Evolutionary conservation across 495 filamentous ascomycete species (phyloP), one percentile per base, ranked within the genome.

Genomic region (Penicillium paxilli): DNA sequence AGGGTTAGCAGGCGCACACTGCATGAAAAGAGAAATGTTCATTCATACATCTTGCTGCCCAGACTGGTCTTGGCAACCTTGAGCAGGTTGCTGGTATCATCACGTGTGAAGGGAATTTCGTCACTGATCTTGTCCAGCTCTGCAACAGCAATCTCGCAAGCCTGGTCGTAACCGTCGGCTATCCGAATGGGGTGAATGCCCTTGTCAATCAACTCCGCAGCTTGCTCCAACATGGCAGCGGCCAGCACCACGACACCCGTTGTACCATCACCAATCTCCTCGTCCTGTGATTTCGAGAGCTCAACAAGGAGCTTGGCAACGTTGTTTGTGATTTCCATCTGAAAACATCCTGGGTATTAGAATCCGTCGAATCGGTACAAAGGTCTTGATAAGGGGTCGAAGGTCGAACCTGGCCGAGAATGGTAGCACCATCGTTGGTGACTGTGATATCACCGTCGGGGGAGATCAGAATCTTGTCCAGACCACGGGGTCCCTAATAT

Each of bases 401-500:
- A 30, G 42, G 41, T 60, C 75, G 62, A 71, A 85, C 84, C 76
- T 97, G 94, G 57, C 86, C 83, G 54, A 99, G 78, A 59, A 99
- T 99, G 5, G 94, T 99, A 50, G 94, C 94, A 64, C 94, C 94
- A 80, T 99, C 94, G 69, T 99, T 99, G 52, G 94, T 99, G 42
- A 99, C 92, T 37, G 94, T 99, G 70, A 99, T 99, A 74, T 98
- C 94, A 67, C 94, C 94, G 71, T 99, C 94, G 25, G 94, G 90
- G 40, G 94, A 99, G 63, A 99, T 99, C 59, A 99, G 80, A 65
- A 99, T 99, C 78, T 99, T 99, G 79, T 99, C 94, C 62, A 99
- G 85, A 50, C 94, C 94, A 61, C 95, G 88, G 51, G 94, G 94
- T 42, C 94, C 94, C 85, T 88, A 62, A 14, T 5, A 58, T 52